Evolutionary conservation across 2,329 filamentous ascomycete species (phyloP), one percentile per base, ranked within the genome.

Genomic region (Calonectria multiphialidica): DNA sequence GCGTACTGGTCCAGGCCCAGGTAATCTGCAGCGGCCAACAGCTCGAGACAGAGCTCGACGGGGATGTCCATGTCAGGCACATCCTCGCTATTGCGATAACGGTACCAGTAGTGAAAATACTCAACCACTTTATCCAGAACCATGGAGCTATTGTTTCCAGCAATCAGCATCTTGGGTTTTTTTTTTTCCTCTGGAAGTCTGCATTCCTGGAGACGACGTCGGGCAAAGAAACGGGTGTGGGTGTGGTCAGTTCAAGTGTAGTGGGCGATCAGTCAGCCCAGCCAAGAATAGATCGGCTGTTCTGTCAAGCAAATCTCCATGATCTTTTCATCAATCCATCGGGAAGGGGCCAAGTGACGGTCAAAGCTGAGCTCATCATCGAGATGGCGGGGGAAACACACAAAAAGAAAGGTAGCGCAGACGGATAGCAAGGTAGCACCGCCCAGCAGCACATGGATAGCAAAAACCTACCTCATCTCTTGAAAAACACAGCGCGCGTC

Each of bases 41-140:
- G 83, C 85, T 96, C 94, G 50, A 96, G 87, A 78, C 93, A 95
- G 62, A 96, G 86, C 84, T 96, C 93, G 35, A 93, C 90, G 15
- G 93, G 93, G 71, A 96, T 93, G 18, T 95, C 93, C 91, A 95
- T 93, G 79, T 96, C 94, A 5, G 93, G 91, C 23, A 95, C 93
- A 78, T 95, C 92, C 77, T 93, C 91, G 76, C 87, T 87, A 76
- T 95, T 89, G 64, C 89, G 89, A 83, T 94, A 89, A 79, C 92
- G 93, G 83, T 95, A 92, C 86, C 93, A 94, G 86, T 95, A 96
- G 81, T 95, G 94, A 74, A 95, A 92, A 84, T 96, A 96, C 84
- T 96, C 93, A 82, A 92, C 93, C 37, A 96, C 92, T 81, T 95
- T 95, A 82, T 96, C 94, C 3, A 96, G 90, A 7, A 95, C 90